Percentiles rank a stretch among this genome's conserved stretches.
phyloP scores from a whole-genome alignment of 371 early-diverging fungal species.

The Saksenaea oblongispora region DNA sequence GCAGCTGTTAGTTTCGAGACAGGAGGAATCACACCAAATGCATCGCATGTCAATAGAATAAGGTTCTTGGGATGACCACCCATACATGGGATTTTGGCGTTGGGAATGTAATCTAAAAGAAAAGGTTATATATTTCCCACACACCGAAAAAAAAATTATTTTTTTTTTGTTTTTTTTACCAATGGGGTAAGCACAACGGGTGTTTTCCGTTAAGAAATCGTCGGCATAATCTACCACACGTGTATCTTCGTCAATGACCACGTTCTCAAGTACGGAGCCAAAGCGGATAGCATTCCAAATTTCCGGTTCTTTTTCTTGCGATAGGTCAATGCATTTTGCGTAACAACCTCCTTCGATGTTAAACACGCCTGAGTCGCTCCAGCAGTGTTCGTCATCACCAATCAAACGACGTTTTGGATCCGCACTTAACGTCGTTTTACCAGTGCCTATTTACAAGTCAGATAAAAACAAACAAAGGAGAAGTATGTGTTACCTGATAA shows the following conservation, averaged over 20 bases:
- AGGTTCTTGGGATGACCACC: constrained; percentile 94
- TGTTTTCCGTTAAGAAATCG: constrained; percentile 88
- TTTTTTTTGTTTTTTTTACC: not conserved
- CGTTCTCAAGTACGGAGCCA: constrained; percentile 94
- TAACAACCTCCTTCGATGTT: constrained; percentile 98
- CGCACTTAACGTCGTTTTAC: constrained; percentile 95
- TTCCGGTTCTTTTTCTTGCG: constrained; percentile 95
- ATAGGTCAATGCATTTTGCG: constrained; percentile 93
- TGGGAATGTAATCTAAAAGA: constrained; percentile 82
- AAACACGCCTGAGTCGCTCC: constrained; percentile 93
- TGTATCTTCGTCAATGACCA: constrained; percentile 77
- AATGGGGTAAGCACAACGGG: constrained; percentile 94
- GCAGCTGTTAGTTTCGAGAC: constrained; percentile 84
- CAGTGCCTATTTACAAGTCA: constrained; percentile 52
- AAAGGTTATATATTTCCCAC: not conserved
- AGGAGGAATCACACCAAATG: constrained; percentile 95
- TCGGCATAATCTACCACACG: constrained; percentile 86
- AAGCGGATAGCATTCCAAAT: constrained; percentile 90
- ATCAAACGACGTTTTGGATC: constrained; percentile 90
- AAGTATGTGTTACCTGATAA: constrained; percentile 66
- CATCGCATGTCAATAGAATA: constrained; percentile 94
- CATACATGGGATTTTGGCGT: constrained; percentile 91
- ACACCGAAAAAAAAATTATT: not conserved
- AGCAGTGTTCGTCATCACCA: constrained; percentile 98
- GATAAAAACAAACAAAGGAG: not conserved